Conservation (phyloP, 2,329 filamentous ascomycete genomes). For the Curvularia hawaiiensis region DNA sequence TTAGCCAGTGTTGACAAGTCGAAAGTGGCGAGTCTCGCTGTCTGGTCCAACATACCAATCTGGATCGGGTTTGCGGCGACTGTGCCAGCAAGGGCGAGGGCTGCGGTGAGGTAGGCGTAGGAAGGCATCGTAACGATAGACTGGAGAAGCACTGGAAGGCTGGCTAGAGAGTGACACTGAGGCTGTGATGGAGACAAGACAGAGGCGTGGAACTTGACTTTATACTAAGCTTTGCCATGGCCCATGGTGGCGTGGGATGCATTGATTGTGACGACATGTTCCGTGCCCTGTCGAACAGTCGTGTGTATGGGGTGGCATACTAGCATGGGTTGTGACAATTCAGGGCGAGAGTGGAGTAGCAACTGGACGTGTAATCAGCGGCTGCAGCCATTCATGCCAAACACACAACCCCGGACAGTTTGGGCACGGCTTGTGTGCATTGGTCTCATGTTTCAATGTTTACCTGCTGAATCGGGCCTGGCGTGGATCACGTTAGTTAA, state of each 20-base stretch:
- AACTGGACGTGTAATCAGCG: constrained; percentile 37
- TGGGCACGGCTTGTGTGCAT: constrained; percentile 20
- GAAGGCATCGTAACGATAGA: constrained; percentile 40
- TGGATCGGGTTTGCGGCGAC: constrained; percentile 39
- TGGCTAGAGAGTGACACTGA: constrained; percentile 9
- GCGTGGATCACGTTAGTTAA: constrained; percentile 8
- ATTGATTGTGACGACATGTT: constrained; percentile 16
- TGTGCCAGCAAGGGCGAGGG: constrained; percentile 36
- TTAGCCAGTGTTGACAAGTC: not conserved
- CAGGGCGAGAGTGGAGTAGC: constrained; percentile 15
- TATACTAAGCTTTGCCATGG: constrained; percentile 32
- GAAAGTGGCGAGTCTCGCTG: not conserved
- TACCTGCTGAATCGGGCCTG: constrained; percentile 37
- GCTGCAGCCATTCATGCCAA: constrained; percentile 25
- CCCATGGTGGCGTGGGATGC: constrained; percentile 15
- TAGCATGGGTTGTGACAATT: constrained; percentile 10
- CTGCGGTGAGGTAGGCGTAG: constrained; percentile 37
- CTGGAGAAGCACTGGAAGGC: constrained; percentile 17
- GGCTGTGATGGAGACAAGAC: constrained; percentile 24
- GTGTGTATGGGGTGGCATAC: constrained; percentile 13
- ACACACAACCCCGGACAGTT: constrained; percentile 41
- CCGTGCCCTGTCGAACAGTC: constrained; percentile 10
- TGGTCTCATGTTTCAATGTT: constrained; percentile 21
- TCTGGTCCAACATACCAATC: constrained; percentile 11
- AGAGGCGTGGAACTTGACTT: constrained; percentile 29